Base-by-base conservation (phyloP, 768 basidiomycete species). In the Agaricus subrufescens region DNA sequence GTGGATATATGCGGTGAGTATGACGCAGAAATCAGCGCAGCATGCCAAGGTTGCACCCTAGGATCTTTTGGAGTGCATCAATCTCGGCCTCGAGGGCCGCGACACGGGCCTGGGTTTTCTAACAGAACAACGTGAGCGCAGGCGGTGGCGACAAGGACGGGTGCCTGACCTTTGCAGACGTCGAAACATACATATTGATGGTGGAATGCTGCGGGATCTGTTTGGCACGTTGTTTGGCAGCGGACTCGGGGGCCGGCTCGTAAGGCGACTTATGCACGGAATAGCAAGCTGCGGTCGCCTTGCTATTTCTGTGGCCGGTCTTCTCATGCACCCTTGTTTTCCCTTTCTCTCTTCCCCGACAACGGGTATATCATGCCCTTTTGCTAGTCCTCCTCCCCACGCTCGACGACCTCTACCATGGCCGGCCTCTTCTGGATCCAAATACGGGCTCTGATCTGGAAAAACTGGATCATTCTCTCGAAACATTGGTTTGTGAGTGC, bases 401-500 rank as follows among this genome's bases (percentile, higher is more conserved):
- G 2, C 1, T 14, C 19, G 23, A 45, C 40, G 30, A 30, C 46
- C 39, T 26, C 11, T 4, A 43, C 11, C 27, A 73, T 73, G 71
- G 54, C 67, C 3, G 61, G 59, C 54, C 67, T 84, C 37, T 85
- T 87, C 65, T 79, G 81, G 74, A 75, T 79, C 30, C 87, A 89
- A 70, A 77, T 85, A 54, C 67, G 69, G 3, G 82, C 80, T 2
- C 68, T 89, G 23, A 77, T 81, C 54, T 79, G 82, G 80, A 89
- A 89, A 74, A 89, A 89, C 60, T 87, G 84, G 84, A 87, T 89
- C 43, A 75, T 87, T 0, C 72, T 88, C 29, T 82, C 78, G 25
- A 86, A 81, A 63, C 84, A 86, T 66, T 77, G 83, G 50, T 67
- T 85, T 64, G 86, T 87, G 62, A 65, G 84, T 73, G 25, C 34